phyloP scores from a whole-genome alignment of 2,329 filamentous ascomycete genomes.

The Verticillium zaregamsianum region DNA sequence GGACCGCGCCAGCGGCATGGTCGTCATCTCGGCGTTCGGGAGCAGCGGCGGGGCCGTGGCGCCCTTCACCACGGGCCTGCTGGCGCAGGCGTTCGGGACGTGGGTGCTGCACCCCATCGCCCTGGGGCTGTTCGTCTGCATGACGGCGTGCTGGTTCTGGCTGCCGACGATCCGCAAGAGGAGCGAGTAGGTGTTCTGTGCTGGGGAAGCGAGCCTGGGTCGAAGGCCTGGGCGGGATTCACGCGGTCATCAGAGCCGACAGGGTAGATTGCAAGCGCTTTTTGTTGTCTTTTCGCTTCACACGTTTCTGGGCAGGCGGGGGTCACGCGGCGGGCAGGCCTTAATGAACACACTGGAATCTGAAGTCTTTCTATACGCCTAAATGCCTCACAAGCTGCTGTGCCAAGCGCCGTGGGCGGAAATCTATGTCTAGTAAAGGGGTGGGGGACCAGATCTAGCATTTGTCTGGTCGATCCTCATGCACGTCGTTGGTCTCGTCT shows the following conservation, averaged over 20 bases:
- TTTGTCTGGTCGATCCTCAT: neutral
- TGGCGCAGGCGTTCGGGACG: conserved; percentile 58
- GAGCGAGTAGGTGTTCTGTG: conserved; percentile 39
- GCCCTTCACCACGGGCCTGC: conserved; percentile 60
- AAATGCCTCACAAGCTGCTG: neutral
- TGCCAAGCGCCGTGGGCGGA: neutral
- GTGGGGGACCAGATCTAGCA: neutral
- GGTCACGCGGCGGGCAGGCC: too few species aligned
- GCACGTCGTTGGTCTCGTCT: neutral
- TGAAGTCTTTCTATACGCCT: neutral
- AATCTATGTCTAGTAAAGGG: neutral
- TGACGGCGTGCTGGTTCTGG: conserved; percentile 61
- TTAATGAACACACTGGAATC: too few species aligned
- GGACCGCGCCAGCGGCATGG: conserved; percentile 59
- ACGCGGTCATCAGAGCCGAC: too few species aligned
- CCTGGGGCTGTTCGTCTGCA: conserved; percentile 59
- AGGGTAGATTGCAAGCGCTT: too few species aligned
- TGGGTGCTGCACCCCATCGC: conserved; percentile 65
- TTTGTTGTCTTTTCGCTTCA: too few species aligned
- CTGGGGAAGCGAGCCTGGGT: too few species aligned
- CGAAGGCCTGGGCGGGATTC: too few species aligned
- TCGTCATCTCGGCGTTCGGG: conserved; percentile 66
- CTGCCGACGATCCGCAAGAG: conserved; percentile 57
- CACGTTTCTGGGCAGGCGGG: too few species aligned
- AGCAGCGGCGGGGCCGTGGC: conserved; percentile 65